phyloP scores from a whole-genome alignment of 306 rosid genomes.

The Quillaja saponaria region DNA sequence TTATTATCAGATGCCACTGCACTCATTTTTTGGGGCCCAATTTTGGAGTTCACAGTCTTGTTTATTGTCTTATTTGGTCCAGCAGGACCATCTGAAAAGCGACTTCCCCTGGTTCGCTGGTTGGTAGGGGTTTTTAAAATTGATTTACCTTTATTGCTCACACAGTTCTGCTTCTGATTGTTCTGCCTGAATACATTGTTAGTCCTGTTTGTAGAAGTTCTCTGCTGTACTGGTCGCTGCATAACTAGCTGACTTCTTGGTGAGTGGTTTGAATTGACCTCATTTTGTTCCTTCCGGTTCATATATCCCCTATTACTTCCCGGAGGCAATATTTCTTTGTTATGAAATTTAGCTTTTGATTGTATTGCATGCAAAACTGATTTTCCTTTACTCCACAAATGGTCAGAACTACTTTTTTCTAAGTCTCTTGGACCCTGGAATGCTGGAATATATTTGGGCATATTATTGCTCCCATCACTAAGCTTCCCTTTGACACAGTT shows the following conservation, averaged over 20 bases:
- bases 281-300: slow-evolving; percentile 53
- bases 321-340: slow-evolving; percentile 41
- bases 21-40: slow-evolving; percentile 45
- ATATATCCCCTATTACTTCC: slow-evolving; percentile 39
- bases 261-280: slow-evolving; percentile 48
- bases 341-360: slow-evolving; percentile 51
- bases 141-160: slow-evolving; percentile 43
- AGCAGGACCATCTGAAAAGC: slow-evolving; percentile 39
- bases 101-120: slow-evolving; percentile 41
- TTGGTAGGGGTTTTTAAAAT: slow-evolving; percentile 45
- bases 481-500: slow-evolving; percentile 41
- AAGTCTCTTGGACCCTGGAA: slow-evolving; percentile 46
- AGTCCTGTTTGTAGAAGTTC: slow-evolving; percentile 40
- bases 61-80: slow-evolving; percentile 44
- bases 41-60: slow-evolving; percentile 47
- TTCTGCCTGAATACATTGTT: slow-evolving; percentile 59
- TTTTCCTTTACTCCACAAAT: slow-evolving; percentile 53
- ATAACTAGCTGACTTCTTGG: slow-evolving; percentile 44
- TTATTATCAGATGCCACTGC: slow-evolving; percentile 38
- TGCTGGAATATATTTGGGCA: slow-evolving; percentile 42
- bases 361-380: slow-evolving; percentile 47
- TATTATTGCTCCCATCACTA: slow-evolving; percentile 36
- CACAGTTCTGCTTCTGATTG: slow-evolving; percentile 79
- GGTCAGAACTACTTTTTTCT: slow-evolving; percentile 38
- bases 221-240: slow-evolving; percentile 52